Base-by-base conservation (phyloP, 805 yeast genomes). In the Isabelozyma gotoi region DNA sequence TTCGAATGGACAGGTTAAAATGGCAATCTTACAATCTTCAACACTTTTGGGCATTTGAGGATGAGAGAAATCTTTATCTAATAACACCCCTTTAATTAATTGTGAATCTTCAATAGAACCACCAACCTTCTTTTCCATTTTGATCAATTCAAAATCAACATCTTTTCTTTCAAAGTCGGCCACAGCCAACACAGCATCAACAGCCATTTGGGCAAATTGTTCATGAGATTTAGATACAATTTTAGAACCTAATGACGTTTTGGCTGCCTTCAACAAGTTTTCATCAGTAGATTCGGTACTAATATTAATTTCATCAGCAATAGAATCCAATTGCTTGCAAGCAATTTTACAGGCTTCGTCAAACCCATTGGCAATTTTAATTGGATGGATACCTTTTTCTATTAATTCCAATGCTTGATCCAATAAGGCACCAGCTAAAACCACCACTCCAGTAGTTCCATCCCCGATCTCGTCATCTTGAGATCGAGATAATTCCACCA, bases 391-490 rank as follows among this genome's bases (percentile, higher is more conserved):
- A 44, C 98, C 98, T 71, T 88, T 89, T 60, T 94, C 97, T 52
- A 94, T 91, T 50, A 94, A 79, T 61, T 90, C 97, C 44, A 86
- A 68, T 2, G 99, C 97, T 70, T 94, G 96, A 64, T 92, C 97
- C 46, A 94, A 75, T 50, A 94, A 73, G 2, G 98, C 96, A 52
- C 96, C 87, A 1, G 99, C 98, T 41, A 94, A 73, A 2, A 94
- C 98, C 42, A 94, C 98, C 20, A 94, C 99, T 61, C 98, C 98
- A 4, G 99, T 94, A 20, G 99, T 94, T 60, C 99, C 99, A 65
- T 92, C 99, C 44, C 99, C 99, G 62, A 92, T 89, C 70, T 92
- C 98, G 63, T 94, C 97, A 66, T 92, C 99, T 74, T 92, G 99
- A 19, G 96, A 88, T 64, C 81, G 87, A 21, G 97, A 86, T 51